phyloP scores from a whole-genome alignment of 768 basidiomycete species.

The Asterophora lycoperdoides region DNA sequence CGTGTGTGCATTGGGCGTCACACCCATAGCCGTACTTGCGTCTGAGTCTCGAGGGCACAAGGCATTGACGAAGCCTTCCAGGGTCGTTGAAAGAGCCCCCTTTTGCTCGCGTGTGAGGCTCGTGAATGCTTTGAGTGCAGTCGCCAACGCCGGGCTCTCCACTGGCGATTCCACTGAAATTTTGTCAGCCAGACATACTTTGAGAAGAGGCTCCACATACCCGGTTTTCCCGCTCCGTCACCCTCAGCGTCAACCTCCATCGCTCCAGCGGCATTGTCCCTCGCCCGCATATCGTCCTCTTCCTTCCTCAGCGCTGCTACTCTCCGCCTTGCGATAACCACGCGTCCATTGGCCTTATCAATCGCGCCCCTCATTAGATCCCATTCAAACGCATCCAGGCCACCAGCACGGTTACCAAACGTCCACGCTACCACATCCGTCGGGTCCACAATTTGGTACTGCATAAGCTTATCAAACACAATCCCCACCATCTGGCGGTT shows the following conservation, averaged over 20 bases:
- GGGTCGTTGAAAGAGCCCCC: slow-evolving; percentile 61
- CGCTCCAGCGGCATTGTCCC: slow-evolving; percentile 51
- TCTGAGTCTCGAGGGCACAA: slow-evolving; percentile 35
- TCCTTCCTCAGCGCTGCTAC: slow-evolving; percentile 77
- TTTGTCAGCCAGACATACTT: not conserved
- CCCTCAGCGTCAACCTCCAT: slow-evolving; percentile 75
- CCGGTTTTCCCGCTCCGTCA: slow-evolving; percentile 59
- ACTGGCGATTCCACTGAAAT: slow-evolving; percentile 38
- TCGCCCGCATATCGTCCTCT: slow-evolving; percentile 81
- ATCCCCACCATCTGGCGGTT: slow-evolving; percentile 87
- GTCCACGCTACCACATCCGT: slow-evolving; percentile 86
- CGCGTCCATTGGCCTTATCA: slow-evolving; percentile 89
- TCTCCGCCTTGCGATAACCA: slow-evolving; percentile 71
- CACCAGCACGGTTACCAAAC: slow-evolving; percentile 50
- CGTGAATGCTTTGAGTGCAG: slow-evolving; percentile 69
- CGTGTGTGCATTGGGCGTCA: slow-evolving; percentile 46
- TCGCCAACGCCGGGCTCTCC: slow-evolving; percentile 66
- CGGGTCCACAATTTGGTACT: slow-evolving; percentile 96
- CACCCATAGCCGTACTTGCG: slow-evolving; percentile 27
- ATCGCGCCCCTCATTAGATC: slow-evolving; percentile 76
- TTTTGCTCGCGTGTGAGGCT: slow-evolving; percentile 77
- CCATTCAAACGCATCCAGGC: slow-evolving; percentile 68
- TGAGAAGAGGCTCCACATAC: slow-evolving; percentile 18
- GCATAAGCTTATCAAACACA: slow-evolving; percentile 96
- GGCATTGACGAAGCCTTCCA: slow-evolving; percentile 73